phyloP scores from a whole-genome alignment of 176 grass and related monocot genomes.

The Luzula sylvatica region DNA sequence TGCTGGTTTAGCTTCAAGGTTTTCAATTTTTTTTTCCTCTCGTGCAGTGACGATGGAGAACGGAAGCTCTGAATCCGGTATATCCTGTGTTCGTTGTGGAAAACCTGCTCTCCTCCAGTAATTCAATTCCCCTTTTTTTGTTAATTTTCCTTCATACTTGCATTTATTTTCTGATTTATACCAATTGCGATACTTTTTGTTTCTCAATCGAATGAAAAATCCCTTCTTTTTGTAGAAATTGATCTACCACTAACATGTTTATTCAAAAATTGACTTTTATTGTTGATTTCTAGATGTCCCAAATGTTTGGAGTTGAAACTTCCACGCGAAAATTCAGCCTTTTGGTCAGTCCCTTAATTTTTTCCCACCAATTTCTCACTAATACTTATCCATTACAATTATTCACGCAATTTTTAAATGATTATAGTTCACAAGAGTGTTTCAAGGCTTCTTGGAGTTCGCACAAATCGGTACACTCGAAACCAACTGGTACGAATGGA shows the following conservation, averaged over 20 bases:
- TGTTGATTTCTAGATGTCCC: constrained; percentile 60
- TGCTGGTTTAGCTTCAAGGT: neutral
- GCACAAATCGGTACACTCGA: constrained; percentile 76
- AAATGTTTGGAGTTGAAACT: constrained; percentile 75
- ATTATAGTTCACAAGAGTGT: constrained; percentile 77
- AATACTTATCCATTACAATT: neutral
- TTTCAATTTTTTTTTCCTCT: neutral
- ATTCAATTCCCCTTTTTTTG: constrained; percentile 2
- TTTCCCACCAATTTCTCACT: neutral
- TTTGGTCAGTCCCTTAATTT: constrained; percentile 57
- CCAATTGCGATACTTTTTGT: neutral
- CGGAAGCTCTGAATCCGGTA: constrained; percentile 31
- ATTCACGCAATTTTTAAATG: neutral
- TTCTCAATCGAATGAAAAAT: constrained; percentile 4
- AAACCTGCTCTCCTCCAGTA: constrained; percentile 83
- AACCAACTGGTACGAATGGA: constrained; percentile 22
- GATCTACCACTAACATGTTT: neutral
- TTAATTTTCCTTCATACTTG: neutral
- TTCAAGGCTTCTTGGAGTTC: constrained; percentile 79
- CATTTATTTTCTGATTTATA: constrained; percentile 3
- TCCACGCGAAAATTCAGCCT: constrained; percentile 64
- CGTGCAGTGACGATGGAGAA: constrained; percentile 49
- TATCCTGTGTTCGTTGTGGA: constrained; percentile 65
- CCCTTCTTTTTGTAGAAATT: neutral
- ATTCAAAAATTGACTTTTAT: neutral